Evolutionary conservation across 2,329 filamentous ascomycete species (phyloP), one percentile per base, ranked within the genome.

Genomic region (Camillea tinctor): DNA sequence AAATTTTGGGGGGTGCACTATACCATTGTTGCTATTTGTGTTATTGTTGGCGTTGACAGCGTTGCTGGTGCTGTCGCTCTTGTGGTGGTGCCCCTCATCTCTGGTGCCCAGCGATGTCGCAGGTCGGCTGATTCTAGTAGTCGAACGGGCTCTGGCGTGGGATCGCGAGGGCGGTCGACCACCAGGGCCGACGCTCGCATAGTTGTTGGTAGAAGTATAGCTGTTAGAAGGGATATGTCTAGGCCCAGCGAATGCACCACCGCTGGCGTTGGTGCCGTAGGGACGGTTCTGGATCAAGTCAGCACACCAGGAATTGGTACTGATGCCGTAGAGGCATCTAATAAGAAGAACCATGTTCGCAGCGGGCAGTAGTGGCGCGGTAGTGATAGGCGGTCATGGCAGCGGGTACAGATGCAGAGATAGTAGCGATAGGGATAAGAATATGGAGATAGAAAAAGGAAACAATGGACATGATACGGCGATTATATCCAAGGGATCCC

Each of bases 11-110:
- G 68, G 69, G 66, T 68, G 59, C 52, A 70, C 69, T 72, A 61
- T 79, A 80, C 78, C 77, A 68, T 79, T 78, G 50, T 72, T 73
- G 56, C 70, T n/a, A n/a, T n/a, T n/a, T n/a, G n/a, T n/a, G 67
- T 23, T 66, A 63, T 57, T 48, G 61, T 22, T 65, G 26, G 2
- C 7, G 26, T 7, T 30, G 6, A 11, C 26, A 11, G 7, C 13
- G 26, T 4, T 11, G 26, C 26, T 30, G 26, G 26, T 44, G 36
- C 36, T 44, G 36, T 44, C 36, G 36, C 36, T 44, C 36, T 44
- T 44, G 36, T 44, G 36, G 36, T 44, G 36, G 36, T 44, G 36
- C 36, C 15, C 65, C 30, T 67, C 70, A 6, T 71, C 71, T 11
- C 74, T 71, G 13, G 59, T 61, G 24, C 66, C 67, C 62, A 69